These are phyloP conservation scores for Saccharomycopsis malanga DNA, from an alignment of 805 yeast species.

Conservation along the genomic window DNA sequence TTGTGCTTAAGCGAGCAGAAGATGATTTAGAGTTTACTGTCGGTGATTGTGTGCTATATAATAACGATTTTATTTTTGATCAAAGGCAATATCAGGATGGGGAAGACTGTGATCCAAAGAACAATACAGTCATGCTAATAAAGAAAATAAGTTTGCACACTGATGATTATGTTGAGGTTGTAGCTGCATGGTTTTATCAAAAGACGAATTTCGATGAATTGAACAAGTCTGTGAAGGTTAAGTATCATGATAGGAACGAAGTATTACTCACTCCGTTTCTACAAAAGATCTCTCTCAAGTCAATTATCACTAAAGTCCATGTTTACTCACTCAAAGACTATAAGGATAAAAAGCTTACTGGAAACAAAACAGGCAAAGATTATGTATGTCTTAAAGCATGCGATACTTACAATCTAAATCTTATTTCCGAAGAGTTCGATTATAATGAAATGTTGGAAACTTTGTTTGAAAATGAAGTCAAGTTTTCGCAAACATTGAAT, in stretches of 20 bases:
- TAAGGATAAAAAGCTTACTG: not conserved
- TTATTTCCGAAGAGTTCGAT: constrained; percentile 33
- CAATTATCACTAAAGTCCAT: constrained; percentile 8
- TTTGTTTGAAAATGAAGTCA: constrained; percentile 27
- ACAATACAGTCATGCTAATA: constrained; percentile 7
- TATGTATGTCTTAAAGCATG: constrained; percentile 39
- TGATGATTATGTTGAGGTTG: constrained; percentile 12
- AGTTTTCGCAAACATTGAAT: constrained; percentile 30
- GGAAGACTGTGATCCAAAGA: not conserved
- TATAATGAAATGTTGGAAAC: constrained; percentile 30
- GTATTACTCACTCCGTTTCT: constrained; percentile 14
- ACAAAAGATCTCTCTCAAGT: constrained; percentile 1
- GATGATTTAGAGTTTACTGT: constrained; percentile 9
- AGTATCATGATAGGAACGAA: constrained; percentile 4
- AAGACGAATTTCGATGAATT: constrained; percentile 3
- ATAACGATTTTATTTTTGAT: not conserved
- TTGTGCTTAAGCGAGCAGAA: constrained; percentile 5
- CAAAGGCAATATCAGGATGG: not conserved
- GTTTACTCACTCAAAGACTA: constrained; percentile 1
- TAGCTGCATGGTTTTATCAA: constrained; percentile 1
- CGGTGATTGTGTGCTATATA: constrained; percentile 17
- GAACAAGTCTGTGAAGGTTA: not conserved
- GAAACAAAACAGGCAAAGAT: constrained; percentile 25
- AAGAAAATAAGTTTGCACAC: constrained; percentile 9
- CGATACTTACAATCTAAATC: constrained; percentile 30